phyloP scores from a whole-genome alignment of 2,329 filamentous ascomycete species.

The Ploettnerulaceae sp. region DNA sequence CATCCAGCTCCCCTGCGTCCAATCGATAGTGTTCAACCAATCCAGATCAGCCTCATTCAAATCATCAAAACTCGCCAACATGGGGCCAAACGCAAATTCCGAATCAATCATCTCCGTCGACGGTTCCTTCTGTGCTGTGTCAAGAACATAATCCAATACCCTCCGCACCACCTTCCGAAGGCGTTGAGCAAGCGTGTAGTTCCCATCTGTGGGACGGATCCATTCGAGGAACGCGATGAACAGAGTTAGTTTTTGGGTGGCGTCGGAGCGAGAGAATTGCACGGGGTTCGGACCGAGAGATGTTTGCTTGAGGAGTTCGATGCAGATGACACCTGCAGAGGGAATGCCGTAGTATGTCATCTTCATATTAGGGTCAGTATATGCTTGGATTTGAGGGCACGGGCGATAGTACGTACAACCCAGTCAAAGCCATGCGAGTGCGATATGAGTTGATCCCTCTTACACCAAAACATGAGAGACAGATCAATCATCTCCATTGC shows the following conservation, averaged over 20 bases:
- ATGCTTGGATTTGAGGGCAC: too few species aligned
- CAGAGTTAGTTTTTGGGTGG: slow-evolving; percentile 30
- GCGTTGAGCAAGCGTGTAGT: slow-evolving; percentile 26
- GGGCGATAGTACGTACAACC: too few species aligned
- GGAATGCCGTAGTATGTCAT: slow-evolving; percentile 29
- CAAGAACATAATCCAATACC: slow-evolving; percentile 28
- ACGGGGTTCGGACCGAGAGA: slow-evolving; percentile 13
- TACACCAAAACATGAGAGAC: slow-evolving; percentile 29
- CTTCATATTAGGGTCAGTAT: too few species aligned
- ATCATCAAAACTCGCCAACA: slow-evolving; percentile 15
- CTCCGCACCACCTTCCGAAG: slow-evolving; percentile 24
- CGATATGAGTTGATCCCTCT: slow-evolving; percentile 25
- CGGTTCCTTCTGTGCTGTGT: slow-evolving; percentile 13
- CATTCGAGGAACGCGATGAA: slow-evolving; percentile 33
- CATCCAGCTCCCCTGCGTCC: slow-evolving; percentile 30
- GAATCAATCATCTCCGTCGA: neutral
- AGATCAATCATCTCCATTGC: slow-evolving; percentile 30
- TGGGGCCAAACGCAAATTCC: slow-evolving; percentile 18
- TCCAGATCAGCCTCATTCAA: slow-evolving; percentile 26
- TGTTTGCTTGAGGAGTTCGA: slow-evolving; percentile 30
- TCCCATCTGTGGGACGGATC: slow-evolving; percentile 31
- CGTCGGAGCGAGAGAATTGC: slow-evolving; percentile 26
- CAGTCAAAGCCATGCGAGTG: slow-evolving; percentile 28
- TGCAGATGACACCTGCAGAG: slow-evolving; percentile 28
- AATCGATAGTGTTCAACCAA: slow-evolving; percentile 31